A percentile compares a stretch with the other conserved stretches of the same genome.
phyloP scores from a whole-genome alignment of 2,329 filamentous ascomycete species.

The Elsinoe perseae region DNA sequence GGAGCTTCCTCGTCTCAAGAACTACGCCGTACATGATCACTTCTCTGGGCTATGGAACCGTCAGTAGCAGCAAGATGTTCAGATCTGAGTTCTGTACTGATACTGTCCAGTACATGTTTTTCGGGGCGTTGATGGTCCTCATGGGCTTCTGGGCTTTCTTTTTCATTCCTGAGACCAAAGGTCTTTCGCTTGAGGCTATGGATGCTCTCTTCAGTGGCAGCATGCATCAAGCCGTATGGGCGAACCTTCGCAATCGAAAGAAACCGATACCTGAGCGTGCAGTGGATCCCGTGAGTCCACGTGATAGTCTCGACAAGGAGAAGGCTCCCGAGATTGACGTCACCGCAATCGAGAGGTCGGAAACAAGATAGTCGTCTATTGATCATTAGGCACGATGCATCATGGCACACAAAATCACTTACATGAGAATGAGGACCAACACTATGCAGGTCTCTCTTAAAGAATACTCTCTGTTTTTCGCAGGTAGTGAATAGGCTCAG shows the following conservation, averaged over 20 bases:
- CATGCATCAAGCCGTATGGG: not conserved
- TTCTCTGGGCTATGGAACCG: constrained; percentile 31
- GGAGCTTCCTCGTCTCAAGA: constrained; percentile 35
- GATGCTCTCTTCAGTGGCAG: constrained; percentile 25
- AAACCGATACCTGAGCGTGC: not conserved
- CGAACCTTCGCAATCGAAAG: not conserved
- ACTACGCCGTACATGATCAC: constrained; percentile 35
- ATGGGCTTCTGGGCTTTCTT: constrained; percentile 61
- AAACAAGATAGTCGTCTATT: not conserved
- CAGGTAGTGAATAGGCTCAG: no score
- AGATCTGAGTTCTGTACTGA: not conserved
- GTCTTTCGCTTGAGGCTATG: constrained; percentile 31
- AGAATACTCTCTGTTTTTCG: no score
- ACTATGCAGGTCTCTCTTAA: no score
- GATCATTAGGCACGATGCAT: not conserved
- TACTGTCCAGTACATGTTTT: constrained; percentile 29
- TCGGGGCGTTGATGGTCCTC: constrained; percentile 24
- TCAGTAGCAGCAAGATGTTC: not conserved
- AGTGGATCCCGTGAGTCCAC: not conserved
- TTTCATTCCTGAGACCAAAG: constrained; percentile 66
- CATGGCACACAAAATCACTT: no score
- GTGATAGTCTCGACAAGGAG: constrained; percentile 1
- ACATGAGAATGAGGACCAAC: no score
- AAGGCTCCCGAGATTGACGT: not conserved
- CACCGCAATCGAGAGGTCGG: not conserved